A percentile compares a stretch with the other conserved stretches of the same genome.
These are phyloP conservation scores for Coemansia sp. DNA, from an alignment of 192 early-diverging fungal genomes.

Conservation along the genomic window DNA sequence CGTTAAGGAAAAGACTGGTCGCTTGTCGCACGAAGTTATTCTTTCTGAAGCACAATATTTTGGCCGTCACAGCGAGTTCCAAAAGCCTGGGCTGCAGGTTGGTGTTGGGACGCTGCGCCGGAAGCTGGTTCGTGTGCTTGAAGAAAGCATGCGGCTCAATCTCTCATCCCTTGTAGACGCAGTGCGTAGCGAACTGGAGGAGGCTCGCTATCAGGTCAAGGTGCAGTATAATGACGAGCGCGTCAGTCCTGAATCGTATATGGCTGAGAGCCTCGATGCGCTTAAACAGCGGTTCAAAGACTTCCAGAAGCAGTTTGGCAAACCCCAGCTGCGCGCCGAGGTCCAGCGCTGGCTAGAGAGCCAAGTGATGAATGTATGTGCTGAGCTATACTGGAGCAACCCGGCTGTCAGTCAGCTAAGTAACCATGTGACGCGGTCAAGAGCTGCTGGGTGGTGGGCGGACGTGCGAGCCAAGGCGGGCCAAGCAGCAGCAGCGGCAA, in stretches of 20 bases:
- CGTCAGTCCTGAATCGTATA: conserved; percentile 94
- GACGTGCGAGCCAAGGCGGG: conserved; percentile 27
- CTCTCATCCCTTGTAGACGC: conserved; percentile 84
- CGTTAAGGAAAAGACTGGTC: conserved; percentile 32
- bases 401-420: conserved; percentile 66
- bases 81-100: conserved; percentile 62
- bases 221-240: conserved; percentile 97
- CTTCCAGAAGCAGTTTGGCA: conserved; percentile 89
- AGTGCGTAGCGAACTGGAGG: conserved; percentile 93
- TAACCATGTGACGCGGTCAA: conserved; percentile 56
- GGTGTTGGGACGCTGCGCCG: conserved; percentile 85
- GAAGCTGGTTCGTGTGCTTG: conserved; percentile 85
- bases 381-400: conserved; percentile 90
- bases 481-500: conserved; percentile 26
- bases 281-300: conserved; percentile 95
- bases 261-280: conserved; percentile 89
- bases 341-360: conserved; percentile 91
- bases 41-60: conserved; percentile 64
- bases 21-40: conserved; percentile 27
- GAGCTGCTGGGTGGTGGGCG: conserved; percentile 50
- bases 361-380: conserved; percentile 86
- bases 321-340: conserved; percentile 89
- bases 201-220: conserved; percentile 96
- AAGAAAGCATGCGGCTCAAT: conserved; percentile 86
- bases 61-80: conserved; percentile 56